Conservation (phyloP, 805 yeast genomes). For the Candida jianshihensis region DNA sequence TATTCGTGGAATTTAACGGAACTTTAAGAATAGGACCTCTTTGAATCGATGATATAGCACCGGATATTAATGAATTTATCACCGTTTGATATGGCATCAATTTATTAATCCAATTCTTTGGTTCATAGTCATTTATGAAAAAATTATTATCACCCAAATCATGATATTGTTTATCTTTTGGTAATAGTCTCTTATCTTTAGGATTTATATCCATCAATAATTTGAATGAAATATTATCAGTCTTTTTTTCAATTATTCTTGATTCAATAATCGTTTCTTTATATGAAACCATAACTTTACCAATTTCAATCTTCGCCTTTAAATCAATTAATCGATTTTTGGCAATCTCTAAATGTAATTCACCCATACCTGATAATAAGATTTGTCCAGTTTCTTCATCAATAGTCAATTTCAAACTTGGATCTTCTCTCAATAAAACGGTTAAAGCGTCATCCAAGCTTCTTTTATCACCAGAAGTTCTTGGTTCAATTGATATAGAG, state of each 20-base stretch:
- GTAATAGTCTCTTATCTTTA: slow-evolving; percentile 16
- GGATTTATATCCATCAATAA: slow-evolving; percentile 29
- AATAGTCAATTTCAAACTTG: slow-evolving; percentile 63
- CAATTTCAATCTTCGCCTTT: slow-evolving; percentile 74
- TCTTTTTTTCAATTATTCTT: slow-evolving; percentile 10
- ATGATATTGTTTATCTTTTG: slow-evolving; percentile 20
- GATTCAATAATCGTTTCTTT: slow-evolving; percentile 52
- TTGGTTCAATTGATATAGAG: slow-evolving; percentile 77
- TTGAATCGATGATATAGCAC: slow-evolving; percentile 54
- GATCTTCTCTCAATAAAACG: slow-evolving; percentile 77
- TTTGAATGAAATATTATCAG: slow-evolving; percentile 17
- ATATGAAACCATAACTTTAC: slow-evolving; percentile 84
- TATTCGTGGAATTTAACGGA: slow-evolving; percentile 54
- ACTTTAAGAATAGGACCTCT: slow-evolving; percentile 49
- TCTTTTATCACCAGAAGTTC: slow-evolving; percentile 72
- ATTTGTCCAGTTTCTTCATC: slow-evolving; percentile 90
- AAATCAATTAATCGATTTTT: slow-evolving; percentile 73
- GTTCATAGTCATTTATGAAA: slow-evolving; percentile 25
- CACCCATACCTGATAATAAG: slow-evolving; percentile 94
- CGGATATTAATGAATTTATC: slow-evolving; percentile 48
- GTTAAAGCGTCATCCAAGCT: slow-evolving; percentile 64
- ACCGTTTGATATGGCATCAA: slow-evolving; percentile 46
- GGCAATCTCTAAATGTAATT: slow-evolving; percentile 86
- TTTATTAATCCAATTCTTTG: slow-evolving; percentile 19
- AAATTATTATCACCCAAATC: slow-evolving; percentile 29